These are phyloP conservation scores for Rhizophora apiculata DNA, from an alignment of 345 rosid species.

Conservation along the genomic window DNA sequence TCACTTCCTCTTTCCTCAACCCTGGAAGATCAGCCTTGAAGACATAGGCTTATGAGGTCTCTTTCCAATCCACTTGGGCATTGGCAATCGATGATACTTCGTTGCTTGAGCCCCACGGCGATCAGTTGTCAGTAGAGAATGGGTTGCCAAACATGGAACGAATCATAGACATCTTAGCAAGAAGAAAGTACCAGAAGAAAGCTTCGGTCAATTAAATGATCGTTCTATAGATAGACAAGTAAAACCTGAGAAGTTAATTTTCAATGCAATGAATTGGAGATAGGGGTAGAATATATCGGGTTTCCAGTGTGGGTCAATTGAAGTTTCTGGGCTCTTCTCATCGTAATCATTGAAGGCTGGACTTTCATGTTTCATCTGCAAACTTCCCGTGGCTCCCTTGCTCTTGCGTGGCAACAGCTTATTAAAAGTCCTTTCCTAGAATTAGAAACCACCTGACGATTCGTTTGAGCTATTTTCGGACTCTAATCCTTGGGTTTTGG, in stretches of 20 bases:
- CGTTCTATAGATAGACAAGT: too few relatives aligned
- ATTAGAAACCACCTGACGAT: too few relatives aligned
- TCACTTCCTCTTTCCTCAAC: constrained; percentile 11
- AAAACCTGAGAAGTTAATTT: too few relatives aligned
- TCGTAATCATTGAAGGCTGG: not conserved
- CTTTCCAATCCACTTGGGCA: constrained; percentile 5
- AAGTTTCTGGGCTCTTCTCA: constrained; percentile 15
- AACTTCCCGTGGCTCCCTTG: constrained; percentile 10
- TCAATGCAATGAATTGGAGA: not conserved
- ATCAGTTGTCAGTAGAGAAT: not conserved
- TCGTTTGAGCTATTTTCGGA: too few relatives aligned
- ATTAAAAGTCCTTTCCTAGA: too few relatives aligned
- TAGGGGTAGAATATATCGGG: not conserved
- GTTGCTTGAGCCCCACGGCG: not conserved
- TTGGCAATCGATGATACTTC: constrained; percentile 1
- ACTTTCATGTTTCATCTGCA: not conserved
- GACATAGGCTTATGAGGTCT: not conserved
- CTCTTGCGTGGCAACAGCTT: not conserved
- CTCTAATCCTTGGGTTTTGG: too few relatives aligned
- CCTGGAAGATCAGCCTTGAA: constrained; percentile 10
- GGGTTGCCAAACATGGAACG: constrained; percentile 5
- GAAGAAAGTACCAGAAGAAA: too few relatives aligned
- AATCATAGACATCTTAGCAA: constrained; percentile 1
- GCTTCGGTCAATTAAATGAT: too few relatives aligned
- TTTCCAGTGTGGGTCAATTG: not conserved